Base-by-base conservation (phyloP, 2,329 filamentous ascomycete species). In the Thielaviopsis ethacetica region DNA sequence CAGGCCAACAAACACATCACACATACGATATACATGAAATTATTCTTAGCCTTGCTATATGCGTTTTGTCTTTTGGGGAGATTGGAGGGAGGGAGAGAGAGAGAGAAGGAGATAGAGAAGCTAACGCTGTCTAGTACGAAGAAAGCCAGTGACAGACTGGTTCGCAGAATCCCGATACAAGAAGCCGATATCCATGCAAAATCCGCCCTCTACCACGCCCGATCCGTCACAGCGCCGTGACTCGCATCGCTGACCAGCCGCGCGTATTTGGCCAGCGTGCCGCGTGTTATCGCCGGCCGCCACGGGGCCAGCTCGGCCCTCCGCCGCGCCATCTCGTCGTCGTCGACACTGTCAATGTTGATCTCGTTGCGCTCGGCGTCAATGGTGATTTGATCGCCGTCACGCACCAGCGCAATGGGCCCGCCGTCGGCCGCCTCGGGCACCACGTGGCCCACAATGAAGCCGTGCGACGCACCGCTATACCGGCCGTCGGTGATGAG, bases 401-500 rank as follows among this genome's bases (percentile, higher is more conserved):
- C 80, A 65, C 75, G 69, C 2, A 96, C 88, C 5, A 95, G 73
- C 0, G 86, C 91, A 67, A 97, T 90, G 0, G 91, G 91, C 0
- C 91, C 91, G 17, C 91, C 91, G 1, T 85, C 84, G 1, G 87
- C 88, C 0, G 91, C 91, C 71, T 97, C 91, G 2, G 91, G 91
- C 2, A 87, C 86, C 15, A 96, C 88, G 67, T 96, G 91, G 0
- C 91, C 91, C 17, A 97, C 88, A 66, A 95, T 93, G 70, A 95
- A 95, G 0, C 90, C 90, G 69, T 96, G 91, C 58, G 81, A 86
- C 1, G 90, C 91, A 34, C 91, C 91, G 53, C 81, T 86, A 70
- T 96, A 97, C 53, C 91, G 76, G 0, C 91, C 91, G 68, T 97
- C 91, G 0, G 91, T 97, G 54, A 97, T 88, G 15, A 97, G 79